These are phyloP conservation scores for Geranium incanum DNA, from an alignment of 441 rosid species.

Conservation along the genomic window DNA sequence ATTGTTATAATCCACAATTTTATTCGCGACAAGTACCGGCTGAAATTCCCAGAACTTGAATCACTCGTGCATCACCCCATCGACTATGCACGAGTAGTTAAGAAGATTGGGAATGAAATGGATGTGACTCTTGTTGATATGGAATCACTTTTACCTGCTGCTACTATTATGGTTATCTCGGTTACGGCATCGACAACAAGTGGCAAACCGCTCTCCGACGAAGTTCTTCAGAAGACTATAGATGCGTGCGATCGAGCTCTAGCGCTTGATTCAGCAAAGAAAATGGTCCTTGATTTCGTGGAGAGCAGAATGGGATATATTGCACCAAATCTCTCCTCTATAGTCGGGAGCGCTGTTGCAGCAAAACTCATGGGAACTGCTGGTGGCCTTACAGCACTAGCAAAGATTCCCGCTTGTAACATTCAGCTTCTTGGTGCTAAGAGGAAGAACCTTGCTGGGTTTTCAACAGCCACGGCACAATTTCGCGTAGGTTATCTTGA, in stretches of 20 bases:
- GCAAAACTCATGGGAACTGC: constrained; percentile 95
- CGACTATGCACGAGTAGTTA: constrained; percentile 85
- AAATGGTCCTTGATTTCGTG: constrained; percentile 85
- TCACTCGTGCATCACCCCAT: constrained; percentile 80
- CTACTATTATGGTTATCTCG: constrained; percentile 80
- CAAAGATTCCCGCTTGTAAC: constrained; percentile 93
- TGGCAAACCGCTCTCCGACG: constrained; percentile 77
- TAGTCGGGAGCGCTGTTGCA: constrained; percentile 94
- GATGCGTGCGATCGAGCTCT: constrained; percentile 90
- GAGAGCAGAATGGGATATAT: constrained; percentile 91
- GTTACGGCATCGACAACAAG: constrained; percentile 83
- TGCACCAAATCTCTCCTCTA: constrained; percentile 80
- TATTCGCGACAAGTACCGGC: constrained; percentile 72
- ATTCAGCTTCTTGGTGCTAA: constrained; percentile 89
- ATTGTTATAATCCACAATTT: constrained; percentile 75
- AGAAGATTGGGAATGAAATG: constrained; percentile 74
- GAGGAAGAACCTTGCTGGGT: constrained; percentile 89
- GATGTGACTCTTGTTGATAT: constrained; percentile 78
- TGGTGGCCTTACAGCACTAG: constrained; percentile 78
- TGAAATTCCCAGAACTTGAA: constrained; percentile 87
- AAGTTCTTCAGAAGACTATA: constrained; percentile 59
- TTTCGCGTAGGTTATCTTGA: constrained; percentile 82
- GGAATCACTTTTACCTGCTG: constrained; percentile 72
- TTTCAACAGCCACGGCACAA: constrained; percentile 79
- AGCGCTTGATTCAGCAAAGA: constrained; percentile 62